phyloP scores from a whole-genome alignment of 2,329 filamentous ascomycete genomes.

The Chrysosporium queenslandicum region DNA sequence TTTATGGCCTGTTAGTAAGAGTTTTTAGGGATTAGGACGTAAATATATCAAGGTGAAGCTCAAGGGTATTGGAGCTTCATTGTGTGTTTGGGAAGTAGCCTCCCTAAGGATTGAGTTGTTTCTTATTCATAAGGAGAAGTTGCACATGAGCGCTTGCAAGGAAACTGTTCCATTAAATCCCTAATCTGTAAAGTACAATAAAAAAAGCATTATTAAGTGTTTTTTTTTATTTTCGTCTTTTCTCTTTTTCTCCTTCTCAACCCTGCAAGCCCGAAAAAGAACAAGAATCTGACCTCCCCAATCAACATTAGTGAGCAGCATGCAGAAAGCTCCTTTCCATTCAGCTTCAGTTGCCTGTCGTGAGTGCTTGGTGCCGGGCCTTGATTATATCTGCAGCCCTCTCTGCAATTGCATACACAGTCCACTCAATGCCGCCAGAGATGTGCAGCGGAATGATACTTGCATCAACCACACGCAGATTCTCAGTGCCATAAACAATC shows the following conservation, averaged over 20 bases:
- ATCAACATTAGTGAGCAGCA: background rate
- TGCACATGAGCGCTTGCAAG: background rate
- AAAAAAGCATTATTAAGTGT: background rate
- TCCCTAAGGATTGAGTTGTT: background rate
- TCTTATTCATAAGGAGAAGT: background rate
- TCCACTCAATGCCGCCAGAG: constrained; percentile 26
- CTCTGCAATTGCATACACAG: constrained; percentile 30
- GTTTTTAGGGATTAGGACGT: background rate
- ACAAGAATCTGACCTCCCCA: background rate
- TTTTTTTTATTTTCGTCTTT: background rate
- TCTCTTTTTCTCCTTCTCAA: background rate
- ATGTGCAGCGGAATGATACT: constrained; percentile 28
- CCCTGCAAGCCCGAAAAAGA: background rate
- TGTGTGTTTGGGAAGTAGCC: too few species aligned
- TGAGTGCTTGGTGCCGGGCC: background rate
- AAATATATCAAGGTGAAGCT: too few species aligned
- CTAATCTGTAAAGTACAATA: background rate
- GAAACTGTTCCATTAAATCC: background rate
- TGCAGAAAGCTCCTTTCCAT: background rate
- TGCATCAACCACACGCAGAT: constrained; percentile 29
- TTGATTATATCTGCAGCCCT: constrained; percentile 21
- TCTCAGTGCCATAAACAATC: constrained; percentile 19
- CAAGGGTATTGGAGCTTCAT: too few species aligned
- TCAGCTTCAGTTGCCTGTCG: background rate
- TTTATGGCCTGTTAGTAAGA: too few species aligned